phyloP scores from a whole-genome alignment of 495 filamentous ascomycete genomes.

The Neurospora sp. region DNA sequence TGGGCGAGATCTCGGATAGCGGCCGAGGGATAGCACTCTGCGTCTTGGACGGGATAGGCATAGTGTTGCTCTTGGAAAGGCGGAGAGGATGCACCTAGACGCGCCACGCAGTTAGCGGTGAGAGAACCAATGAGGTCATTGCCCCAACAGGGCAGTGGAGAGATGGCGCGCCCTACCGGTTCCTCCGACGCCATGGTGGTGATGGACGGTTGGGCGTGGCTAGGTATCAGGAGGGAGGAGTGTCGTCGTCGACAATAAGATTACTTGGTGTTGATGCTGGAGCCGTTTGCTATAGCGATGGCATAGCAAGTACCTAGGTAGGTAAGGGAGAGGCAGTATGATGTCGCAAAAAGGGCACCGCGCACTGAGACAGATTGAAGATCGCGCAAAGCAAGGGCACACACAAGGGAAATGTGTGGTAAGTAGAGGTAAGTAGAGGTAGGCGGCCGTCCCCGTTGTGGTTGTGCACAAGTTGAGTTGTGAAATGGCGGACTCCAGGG shows the following conservation, averaged over 20 bases:
- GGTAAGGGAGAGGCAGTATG: background rate
- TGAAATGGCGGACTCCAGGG: background rate
- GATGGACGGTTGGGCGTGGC: background rate
- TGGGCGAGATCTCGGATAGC: conserved; percentile 48
- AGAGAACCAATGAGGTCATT: background rate
- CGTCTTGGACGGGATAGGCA: conserved; percentile 34
- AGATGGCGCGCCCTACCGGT: conserved; percentile 23
- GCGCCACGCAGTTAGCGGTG: background rate
- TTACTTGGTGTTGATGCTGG: background rate
- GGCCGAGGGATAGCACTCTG: conserved; percentile 37
- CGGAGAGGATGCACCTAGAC: conserved; percentile 46
- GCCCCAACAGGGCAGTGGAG: background rate
- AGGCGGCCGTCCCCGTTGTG: background rate
- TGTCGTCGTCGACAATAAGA: background rate
- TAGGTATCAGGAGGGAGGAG: background rate
- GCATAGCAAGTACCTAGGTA: conserved; percentile 3
- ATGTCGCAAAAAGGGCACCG: background rate
- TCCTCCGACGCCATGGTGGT: conserved; percentile 28
- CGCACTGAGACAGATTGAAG: background rate
- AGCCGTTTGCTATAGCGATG: conserved; percentile 1
- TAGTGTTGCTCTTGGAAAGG: conserved; percentile 44
- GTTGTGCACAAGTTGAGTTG: background rate
- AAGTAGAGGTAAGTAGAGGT: background rate
- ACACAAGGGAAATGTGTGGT: background rate
- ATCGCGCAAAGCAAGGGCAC: background rate